Conservation (phyloP, 148 eudicot species). For the Spergularia bocconei region DNA sequence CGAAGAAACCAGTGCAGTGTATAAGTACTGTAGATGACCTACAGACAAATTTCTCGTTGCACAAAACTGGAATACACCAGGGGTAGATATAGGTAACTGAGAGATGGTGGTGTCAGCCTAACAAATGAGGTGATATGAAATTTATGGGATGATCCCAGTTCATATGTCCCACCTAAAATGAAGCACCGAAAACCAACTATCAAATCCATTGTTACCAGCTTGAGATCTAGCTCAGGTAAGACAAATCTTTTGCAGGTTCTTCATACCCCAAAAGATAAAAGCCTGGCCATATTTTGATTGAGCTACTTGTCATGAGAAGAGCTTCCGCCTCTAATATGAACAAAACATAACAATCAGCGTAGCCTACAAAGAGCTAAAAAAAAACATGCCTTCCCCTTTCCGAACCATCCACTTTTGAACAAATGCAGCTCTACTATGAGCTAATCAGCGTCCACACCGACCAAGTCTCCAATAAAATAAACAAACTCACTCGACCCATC, state of each 20-base stretch:
- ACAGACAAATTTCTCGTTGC: background rate
- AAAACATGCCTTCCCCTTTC: background rate
- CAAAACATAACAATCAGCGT: no score
- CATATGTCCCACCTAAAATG: background rate
- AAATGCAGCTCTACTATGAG: background rate
- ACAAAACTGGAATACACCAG: background rate
- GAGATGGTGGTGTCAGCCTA: background rate
- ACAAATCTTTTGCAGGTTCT: background rate
- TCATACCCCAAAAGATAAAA: no score
- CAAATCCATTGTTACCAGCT: background rate
- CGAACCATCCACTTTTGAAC: background rate
- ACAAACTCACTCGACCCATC: background rate
- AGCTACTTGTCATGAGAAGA: no score
- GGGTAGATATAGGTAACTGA: background rate
- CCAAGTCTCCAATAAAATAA: background rate
- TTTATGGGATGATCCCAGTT: background rate
- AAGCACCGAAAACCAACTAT: background rate
- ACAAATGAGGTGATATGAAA: no score
- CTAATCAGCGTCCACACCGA: background rate
- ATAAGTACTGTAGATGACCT: background rate
- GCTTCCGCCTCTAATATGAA: no score
- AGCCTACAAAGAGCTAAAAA: background rate
- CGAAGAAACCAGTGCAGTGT: background rate
- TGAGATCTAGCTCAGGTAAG: background rate
- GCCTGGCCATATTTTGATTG: background rate